Conservation (phyloP, 768 basidiomycete species). For the Trametes punicea region DNA sequence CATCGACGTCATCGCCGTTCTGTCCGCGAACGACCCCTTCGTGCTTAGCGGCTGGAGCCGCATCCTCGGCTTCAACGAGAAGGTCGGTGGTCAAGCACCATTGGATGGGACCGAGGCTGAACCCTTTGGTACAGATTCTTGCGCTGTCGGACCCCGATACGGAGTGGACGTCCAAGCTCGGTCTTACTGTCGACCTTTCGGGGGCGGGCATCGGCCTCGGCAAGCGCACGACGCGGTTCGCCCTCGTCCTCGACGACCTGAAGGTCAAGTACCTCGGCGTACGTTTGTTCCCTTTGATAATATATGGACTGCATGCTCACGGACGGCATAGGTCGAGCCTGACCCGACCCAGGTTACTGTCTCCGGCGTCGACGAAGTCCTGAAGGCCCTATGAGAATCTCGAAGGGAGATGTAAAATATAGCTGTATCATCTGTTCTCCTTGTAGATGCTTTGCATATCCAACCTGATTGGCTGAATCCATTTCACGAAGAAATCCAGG, state of each 20-base stretch:
- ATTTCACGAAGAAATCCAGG: neutral
- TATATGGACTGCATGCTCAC: neutral
- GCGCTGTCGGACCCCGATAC: constrained; percentile 33
- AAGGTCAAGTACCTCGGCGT: constrained; percentile 58
- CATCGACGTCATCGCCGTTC: constrained; percentile 62
- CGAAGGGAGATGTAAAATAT: neutral
- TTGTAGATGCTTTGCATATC: neutral
- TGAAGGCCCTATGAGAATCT: constrained; percentile 32
- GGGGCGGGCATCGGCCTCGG: constrained; percentile 35
- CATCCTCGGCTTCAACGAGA: constrained; percentile 46
- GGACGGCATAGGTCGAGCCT: constrained; percentile 26
- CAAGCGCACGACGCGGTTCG: constrained; percentile 46
- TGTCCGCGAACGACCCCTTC: constrained; percentile 78
- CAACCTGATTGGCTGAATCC: neutral
- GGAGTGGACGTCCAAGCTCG: constrained; percentile 32
- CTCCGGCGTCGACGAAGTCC: constrained; percentile 37
- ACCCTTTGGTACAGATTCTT: constrained; percentile 25
- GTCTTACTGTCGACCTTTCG: constrained; percentile 51
- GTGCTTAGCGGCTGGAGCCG: constrained; percentile 47
- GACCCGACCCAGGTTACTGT: constrained; percentile 31
- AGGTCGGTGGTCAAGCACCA: constrained; percentile 36
- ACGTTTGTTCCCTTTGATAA: constrained; percentile 6
- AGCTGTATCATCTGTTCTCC: neutral
- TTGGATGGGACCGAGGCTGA: neutral
- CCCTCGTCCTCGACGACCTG: constrained; percentile 63